Conservation (phyloP, 257 asterid genomes). For the Verbena officinalis region DNA sequence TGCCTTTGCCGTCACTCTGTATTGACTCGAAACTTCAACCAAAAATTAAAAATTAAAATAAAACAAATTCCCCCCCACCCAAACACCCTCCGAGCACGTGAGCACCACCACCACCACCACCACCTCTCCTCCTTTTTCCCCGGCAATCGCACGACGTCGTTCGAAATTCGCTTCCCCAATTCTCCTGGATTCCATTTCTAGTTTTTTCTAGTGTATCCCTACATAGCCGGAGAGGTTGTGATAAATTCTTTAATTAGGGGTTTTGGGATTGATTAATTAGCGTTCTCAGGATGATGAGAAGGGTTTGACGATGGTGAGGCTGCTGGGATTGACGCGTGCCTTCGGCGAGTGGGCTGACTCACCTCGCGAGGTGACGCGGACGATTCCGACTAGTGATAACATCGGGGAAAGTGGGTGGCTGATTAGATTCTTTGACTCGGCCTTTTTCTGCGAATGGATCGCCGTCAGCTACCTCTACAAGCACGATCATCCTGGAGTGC, state of each 20-base stretch:
- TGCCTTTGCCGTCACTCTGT: conserved; percentile 45
- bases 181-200: neutral
- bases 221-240: conserved; percentile 26
- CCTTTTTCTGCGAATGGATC: conserved; percentile 96
- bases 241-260: conserved; percentile 43
- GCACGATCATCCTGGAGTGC: conserved; percentile 89
- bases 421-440: conserved; percentile 82
- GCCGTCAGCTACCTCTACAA: conserved; percentile 95
- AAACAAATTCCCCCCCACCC: conserved; percentile 37
- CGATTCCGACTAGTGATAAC: conserved; percentile 82
- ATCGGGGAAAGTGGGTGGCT: conserved; percentile 94
- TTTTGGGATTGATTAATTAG: conserved; percentile 39
- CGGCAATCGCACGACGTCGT: conserved; percentile 39
- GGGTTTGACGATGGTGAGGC: conserved; percentile 75
- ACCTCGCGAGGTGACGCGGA: conserved; percentile 91
- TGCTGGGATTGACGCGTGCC: conserved; percentile 79
- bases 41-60: conserved; percentile 34
- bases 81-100: conserved; percentile 60
- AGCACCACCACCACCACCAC: conserved; percentile 47
- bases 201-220: conserved; percentile 9
- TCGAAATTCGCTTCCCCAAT: conserved; percentile 21
- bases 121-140: conserved; percentile 23
- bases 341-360: conserved; percentile 73
- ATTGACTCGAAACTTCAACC: conserved; percentile 26
- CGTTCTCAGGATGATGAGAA: conserved; percentile 37